phyloP scores from a whole-genome alignment of 345 rosid genomes.

The Brassica carinata region DNA sequence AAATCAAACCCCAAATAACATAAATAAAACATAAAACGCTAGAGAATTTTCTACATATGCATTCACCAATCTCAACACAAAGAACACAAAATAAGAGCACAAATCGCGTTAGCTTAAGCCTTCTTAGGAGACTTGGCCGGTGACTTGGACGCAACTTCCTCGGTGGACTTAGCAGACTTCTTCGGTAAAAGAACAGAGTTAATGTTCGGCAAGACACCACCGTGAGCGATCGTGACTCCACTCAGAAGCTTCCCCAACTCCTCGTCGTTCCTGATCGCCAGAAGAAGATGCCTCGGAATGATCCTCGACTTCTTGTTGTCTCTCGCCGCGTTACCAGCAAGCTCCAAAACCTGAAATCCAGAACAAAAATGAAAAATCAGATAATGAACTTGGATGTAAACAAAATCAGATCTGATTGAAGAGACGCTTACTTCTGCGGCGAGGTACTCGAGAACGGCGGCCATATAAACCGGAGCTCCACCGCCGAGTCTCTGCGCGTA shows the following conservation, averaged over 20 bases:
- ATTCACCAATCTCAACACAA: neutral
- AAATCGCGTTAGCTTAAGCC: neutral
- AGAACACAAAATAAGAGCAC: neutral
- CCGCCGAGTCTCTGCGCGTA: slow-evolving; percentile 72
- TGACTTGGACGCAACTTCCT: slow-evolving; percentile 62
- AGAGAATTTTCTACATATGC: slow-evolving; percentile 6
- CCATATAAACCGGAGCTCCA: slow-evolving; percentile 87
- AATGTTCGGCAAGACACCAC: slow-evolving; percentile 80
- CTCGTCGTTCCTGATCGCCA: slow-evolving; percentile 78
- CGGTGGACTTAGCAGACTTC: slow-evolving; percentile 51
- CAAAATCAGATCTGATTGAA: neutral
- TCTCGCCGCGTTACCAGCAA: slow-evolving; percentile 82
- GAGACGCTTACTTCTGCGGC: slow-evolving; percentile 67
- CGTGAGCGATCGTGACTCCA: slow-evolving; percentile 79
- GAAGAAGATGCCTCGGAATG: slow-evolving; percentile 68
- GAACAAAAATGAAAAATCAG: neutral
- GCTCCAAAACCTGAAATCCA: slow-evolving; percentile 57
- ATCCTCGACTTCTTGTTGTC: slow-evolving; percentile 80
- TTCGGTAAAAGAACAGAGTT: slow-evolving; percentile 71
- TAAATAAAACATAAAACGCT: neutral
- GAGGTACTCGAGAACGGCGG: slow-evolving; percentile 85
- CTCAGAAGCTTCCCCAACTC: slow-evolving; percentile 70
- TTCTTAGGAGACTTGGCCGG: slow-evolving; percentile 48
- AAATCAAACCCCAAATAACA: neutral
- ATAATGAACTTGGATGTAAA: neutral